Base-by-base conservation (phyloP, 345 rosid genomes). In the Nasturtium officinale region DNA sequence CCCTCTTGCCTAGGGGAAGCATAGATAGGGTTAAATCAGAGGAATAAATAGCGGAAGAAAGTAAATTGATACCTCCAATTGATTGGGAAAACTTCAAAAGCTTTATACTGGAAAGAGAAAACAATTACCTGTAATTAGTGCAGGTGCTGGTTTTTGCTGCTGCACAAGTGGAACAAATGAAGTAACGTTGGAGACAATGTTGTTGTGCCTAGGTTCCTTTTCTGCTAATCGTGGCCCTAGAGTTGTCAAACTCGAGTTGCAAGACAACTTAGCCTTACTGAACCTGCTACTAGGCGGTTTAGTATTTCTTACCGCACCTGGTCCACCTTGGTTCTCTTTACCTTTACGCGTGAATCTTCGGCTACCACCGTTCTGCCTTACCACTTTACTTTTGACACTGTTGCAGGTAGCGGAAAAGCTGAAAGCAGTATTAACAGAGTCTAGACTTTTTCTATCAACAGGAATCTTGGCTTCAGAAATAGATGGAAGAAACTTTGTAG, bases 111-210 rank as follows among this genome's bases (percentile, higher is more conserved):
- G 52, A 25, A 48, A 26, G 18, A 77, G 61, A 57, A 25, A 77
- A 21, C 37, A 52, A 23, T 59, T 79, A 87, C 97, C 99, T 74
- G 92, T 80, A 61, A 79, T 69, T 40, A 85, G 72, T 51, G 82
- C 85, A 70, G 87, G 81, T 61, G 82, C 87, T 80, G 78, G 87
- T 77, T 89, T 92, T 53, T 73, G 77, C 80, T 85, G 93, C 75
- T 87, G 96, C 81, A 90, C 89, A 62, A 92, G 83, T 11, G 98
- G 94, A 67, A 96, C 45, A 62, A 96, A 90, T 5, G 99, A 92
- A 82, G 85, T 70, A 35, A 90, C 52, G 73, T 90, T 85, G 50
- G 91, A 87, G 37, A 90, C 97, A 28, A 96, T 86, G 69, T 92
- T 92, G 79, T 82, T 89, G 73, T 51, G 73, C 85, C 82, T 90